Evolutionary conservation across 1,284 basidiomycete species (phyloP), one percentile per base, ranked within the genome.

Genomic region (Cutaneotrichosporon mucoides): DNA sequence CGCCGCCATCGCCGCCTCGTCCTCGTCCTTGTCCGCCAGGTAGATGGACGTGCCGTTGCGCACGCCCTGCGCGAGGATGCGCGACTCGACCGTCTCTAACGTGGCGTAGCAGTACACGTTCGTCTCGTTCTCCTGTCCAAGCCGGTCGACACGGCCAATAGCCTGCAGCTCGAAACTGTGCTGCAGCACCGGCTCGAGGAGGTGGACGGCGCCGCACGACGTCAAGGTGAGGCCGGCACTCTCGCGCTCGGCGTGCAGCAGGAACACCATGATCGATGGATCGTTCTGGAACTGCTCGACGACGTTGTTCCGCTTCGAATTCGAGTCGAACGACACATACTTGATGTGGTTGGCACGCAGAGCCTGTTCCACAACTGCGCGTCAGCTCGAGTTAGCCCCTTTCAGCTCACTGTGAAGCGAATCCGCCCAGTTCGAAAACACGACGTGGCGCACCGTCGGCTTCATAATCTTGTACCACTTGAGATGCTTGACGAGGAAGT

Each of bases 131-230:
- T 61, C 63, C 61, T 76, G 75, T 6, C 75, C 76, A 1, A 77
- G 41, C 11, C 60, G 60, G 45, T 65, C 60, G 7, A 65, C 60
- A 38, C 63, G 63, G 52, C 66, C 57, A 8, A 61, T 55, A 9
- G 72, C 73, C 66, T 79, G 77, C 15, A 79, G 69, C 57, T 79
- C 77, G 51, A 76, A 79, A n/a, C 66, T 69, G 62, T 76, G 76
- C 46, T 71, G 70, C 55, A 79, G 60, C 4, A 79, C 75, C 2
- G 77, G 77, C 58, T 79, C 77, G 24, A 79, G 69, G 10, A 79
- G 64, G 58, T 79, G 77, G n/a, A 77, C 76, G 1, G 76, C 74
- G n/a, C 65, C 62, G 37, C 73, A 76, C 1, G 72, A 69, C 0
- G 77, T 79, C 55, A 79, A 58, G 1, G 77, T 78, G 60, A 79